Evolutionary conservation across 148 eudicot genomes (phyloP).

Genomic region (Drosera capensis): DNA sequence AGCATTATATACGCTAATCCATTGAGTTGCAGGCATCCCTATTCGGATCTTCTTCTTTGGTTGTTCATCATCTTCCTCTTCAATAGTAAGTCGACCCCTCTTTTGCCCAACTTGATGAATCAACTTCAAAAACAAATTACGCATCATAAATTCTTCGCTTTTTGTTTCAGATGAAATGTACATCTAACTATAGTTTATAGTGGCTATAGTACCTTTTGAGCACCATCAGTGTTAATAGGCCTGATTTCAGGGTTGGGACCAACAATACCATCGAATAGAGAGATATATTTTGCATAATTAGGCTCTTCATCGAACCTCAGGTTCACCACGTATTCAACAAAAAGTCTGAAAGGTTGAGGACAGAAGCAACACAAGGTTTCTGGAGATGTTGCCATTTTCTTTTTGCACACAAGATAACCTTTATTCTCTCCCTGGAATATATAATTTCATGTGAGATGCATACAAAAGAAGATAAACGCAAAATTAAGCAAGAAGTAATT

Average conservation of each 20-base stretch:
- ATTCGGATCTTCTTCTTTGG: constrained; percentile 9
- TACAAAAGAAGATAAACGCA: background rate
- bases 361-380: constrained; percentile 7
- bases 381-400: constrained; percentile 10
- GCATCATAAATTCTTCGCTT: background rate
- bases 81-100: constrained; percentile 2
- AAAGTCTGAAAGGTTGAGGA: constrained; percentile 5
- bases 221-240: constrained; percentile 13
- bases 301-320: constrained; percentile 14
- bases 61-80: constrained; percentile 10
- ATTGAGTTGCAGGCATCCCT: constrained; percentile 12
- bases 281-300: constrained; percentile 7
- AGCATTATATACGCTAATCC: constrained; percentile 10
- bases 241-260: constrained; percentile 8
- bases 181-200: too few relatives aligned
- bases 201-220: constrained; percentile 11
- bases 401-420: constrained; percentile 9
- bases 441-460: background rate
- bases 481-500: background rate
- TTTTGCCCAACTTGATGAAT: constrained; percentile 9
- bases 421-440: constrained; percentile 8
- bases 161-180: too few relatives aligned
- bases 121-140: background rate
- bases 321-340: constrained; percentile 10
- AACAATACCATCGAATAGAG: constrained; percentile 8